Evolutionary conservation across 257 asterid species (phyloP), one percentile per base, ranked within the genome.

Genomic region (Leptodermis oblonga): DNA sequence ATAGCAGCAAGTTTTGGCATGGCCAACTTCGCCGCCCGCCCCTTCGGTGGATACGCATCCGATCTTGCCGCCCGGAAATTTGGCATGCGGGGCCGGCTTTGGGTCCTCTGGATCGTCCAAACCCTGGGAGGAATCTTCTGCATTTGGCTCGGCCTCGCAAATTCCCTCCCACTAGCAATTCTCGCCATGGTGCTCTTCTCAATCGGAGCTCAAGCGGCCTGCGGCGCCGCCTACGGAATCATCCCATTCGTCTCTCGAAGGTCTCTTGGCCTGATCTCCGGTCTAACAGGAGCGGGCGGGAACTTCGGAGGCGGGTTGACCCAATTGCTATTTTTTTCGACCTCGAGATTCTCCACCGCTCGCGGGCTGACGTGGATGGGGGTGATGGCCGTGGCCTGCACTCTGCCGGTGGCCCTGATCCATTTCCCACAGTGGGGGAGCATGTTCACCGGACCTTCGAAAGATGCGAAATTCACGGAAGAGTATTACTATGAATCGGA

Each of bases 391-490:
- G 73, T 82, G 39, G 86, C 75, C 0, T 81, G 89, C 41, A 83
- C 94, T 0, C 51, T 87, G 13, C 90, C 90, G 0, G 82, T 80
- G 65, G 30, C 82, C 0, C n/a, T 82, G 11, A 70, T 87, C 5
- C 87, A 87, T 56, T 87, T 87, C 54, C 94, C 90, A 1, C 93
- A 87, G 63, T 87, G 93, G 93, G 93, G 90, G 5, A 78, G 93
- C 72, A 83, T 87, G 93, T 85, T 87, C 23, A 34, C 75, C 0
- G 79, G 82, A 2, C 76, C 88, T 10, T 79, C 93, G 0, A 81
- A 73, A 8, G 76, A 15, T 20, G 73, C 6, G 3, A 77, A 67
- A 34, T 51, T 67, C 1, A 60, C 20, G 0, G 94, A 82, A 79
- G 88, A 83, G 67, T 71, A 78, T 18, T 87, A 87, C 11, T 87